phyloP scores from a whole-genome alignment of 805 yeast species.

The Cyberlindnera xylosilytica region DNA sequence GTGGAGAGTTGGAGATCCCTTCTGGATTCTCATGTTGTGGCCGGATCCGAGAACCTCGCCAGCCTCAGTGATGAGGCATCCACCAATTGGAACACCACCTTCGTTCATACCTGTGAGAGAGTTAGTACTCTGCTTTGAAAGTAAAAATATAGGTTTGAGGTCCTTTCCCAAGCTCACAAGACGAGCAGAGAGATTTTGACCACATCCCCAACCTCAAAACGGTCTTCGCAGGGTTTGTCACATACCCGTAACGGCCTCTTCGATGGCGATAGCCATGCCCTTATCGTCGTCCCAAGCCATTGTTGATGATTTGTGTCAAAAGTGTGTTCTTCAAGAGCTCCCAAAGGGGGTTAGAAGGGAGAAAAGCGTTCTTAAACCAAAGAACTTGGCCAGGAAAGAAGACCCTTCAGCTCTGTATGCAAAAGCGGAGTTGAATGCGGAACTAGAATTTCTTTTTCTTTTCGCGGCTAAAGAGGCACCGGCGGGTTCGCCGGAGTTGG shows the following conservation, averaged over 20 bases:
- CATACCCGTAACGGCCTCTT: conserved; percentile 62
- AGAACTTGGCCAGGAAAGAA: no score
- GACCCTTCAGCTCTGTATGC: no score
- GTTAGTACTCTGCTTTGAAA: no score
- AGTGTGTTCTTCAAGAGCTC: no score
- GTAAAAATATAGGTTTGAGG: no score
- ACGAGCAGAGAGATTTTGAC: no score
- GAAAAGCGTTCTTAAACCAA: no score
- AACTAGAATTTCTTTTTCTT: conserved; percentile 2
- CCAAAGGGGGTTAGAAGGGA: no score
- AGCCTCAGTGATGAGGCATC: conserved; percentile 66
- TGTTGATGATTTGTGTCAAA: neutral
- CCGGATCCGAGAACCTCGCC: conserved; percentile 86
- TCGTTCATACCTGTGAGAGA: conserved; percentile 46
- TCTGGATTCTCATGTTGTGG: conserved; percentile 87
- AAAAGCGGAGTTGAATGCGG: conserved; percentile 1
- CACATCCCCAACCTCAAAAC: no score
- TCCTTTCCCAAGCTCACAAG: no score
- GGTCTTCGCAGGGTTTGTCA: no score
- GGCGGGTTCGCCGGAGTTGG: neutral
- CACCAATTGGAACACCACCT: conserved; percentile 93
- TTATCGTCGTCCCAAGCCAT: conserved; percentile 59
- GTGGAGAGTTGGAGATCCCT: conserved; percentile 77
- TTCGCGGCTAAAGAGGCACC: no score
- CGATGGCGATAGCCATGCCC: conserved; percentile 69